These are phyloP conservation scores for Taphrina pruni DNA, from an alignment of 1,139 yeast genomes.

Conservation along the genomic window DNA sequence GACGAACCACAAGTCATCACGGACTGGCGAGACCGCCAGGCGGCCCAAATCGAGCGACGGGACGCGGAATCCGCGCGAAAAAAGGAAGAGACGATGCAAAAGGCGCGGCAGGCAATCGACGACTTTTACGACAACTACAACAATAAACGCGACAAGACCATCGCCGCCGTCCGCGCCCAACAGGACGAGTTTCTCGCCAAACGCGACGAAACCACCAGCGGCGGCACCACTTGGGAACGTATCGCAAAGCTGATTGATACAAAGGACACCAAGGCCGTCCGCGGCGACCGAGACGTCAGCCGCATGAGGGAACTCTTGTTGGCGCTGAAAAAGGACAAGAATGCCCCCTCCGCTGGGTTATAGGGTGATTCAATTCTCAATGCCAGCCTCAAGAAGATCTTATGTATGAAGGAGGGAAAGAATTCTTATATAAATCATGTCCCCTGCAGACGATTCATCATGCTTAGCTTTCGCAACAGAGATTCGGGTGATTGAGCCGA, in stretches of 20 bases:
- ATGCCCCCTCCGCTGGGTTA: conserved; percentile 75
- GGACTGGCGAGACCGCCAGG: conserved; percentile 80
- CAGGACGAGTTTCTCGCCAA: conserved; percentile 70
- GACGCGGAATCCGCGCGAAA: conserved; percentile 74
- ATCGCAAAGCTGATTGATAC: conserved; percentile 61
- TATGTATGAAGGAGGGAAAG: no score
- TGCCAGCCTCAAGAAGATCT: no score
- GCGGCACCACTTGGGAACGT: conserved; percentile 87
- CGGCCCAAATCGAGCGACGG: conserved; percentile 78
- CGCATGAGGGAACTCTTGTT: conserved; percentile 71
- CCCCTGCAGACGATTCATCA: no score
- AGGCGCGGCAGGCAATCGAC: conserved; percentile 87
- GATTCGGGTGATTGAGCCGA: no score
- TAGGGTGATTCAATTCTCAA: conserved; percentile 46
- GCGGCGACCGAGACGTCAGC: conserved; percentile 67
- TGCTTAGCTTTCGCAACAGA: no score
- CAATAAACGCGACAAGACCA: conserved; percentile 75
- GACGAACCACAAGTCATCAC: conserved; percentile 30
- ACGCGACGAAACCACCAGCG: conserved; percentile 75
- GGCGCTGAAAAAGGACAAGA: conserved; percentile 69
- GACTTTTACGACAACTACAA: conserved; percentile 94
- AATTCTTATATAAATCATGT: no score
- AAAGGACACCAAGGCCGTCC: conserved; percentile 55
- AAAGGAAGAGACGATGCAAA: conserved; percentile 69
- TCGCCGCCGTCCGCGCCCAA: conserved; percentile 70